A percentile compares a stretch with the other conserved stretches of the same genome.
These are phyloP conservation scores for Ophiostoma sp. DNA, from an alignment of 2,329 filamentous ascomycete genomes.

Conservation along the genomic window DNA sequence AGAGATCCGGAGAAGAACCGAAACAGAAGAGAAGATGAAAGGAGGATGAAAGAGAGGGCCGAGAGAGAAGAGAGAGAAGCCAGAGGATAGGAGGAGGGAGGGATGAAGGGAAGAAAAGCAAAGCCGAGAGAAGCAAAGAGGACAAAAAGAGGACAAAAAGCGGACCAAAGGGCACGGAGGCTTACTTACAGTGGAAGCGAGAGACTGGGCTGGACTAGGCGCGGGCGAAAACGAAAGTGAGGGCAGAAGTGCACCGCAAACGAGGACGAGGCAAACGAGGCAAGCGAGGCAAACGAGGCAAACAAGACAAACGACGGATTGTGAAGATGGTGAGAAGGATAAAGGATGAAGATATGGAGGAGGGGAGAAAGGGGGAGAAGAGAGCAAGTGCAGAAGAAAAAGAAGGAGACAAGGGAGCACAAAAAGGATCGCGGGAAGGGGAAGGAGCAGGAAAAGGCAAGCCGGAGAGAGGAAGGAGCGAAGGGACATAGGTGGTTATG, in stretches of 20 bases:
- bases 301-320: not conserved
- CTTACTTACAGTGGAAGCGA: constrained; percentile 20
- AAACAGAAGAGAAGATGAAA: not conserved
- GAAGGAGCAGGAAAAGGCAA: constrained; percentile 5
- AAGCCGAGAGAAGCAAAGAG: not conserved
- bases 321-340: constrained; percentile 5
- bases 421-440: constrained; percentile 22
- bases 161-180: not conserved
- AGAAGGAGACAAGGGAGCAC: constrained; percentile 21
- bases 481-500: constrained; percentile 28
- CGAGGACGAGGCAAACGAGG: constrained; percentile 12
- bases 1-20: not conserved
- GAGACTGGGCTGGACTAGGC: constrained; percentile 10
- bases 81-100: not conserved
- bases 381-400: constrained; percentile 19
- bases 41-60: not conserved
- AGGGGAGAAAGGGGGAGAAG: constrained; percentile 11
- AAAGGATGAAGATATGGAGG: not conserved
- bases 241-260: constrained; percentile 11
- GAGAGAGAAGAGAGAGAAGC: not conserved
- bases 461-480: constrained; percentile 6
- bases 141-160: constrained; percentile 4
- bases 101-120: not conserved
- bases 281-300: not conserved
- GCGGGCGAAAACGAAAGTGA: constrained; percentile 15